Conservation (phyloP, 75 land plant species). For the Ceratopteris richardii region DNA sequence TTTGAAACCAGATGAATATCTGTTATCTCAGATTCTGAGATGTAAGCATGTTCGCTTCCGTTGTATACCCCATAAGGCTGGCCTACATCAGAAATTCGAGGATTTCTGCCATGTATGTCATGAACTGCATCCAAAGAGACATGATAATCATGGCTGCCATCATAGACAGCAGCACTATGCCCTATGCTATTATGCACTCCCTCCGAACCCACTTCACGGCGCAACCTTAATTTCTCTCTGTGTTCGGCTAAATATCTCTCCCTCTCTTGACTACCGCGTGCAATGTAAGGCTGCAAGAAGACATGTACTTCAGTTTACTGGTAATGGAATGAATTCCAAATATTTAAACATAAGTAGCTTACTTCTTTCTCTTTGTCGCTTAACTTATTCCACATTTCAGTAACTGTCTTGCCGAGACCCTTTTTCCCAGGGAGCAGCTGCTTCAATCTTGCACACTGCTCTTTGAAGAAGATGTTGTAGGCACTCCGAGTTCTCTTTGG, state of each 20-base stretch:
- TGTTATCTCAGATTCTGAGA: not conserved
- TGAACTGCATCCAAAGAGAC: constrained; percentile 15
- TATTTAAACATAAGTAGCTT: not conserved
- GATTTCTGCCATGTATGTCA: not conserved
- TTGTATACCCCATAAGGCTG: not conserved
- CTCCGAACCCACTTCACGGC: not conserved
- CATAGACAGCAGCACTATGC: not conserved
- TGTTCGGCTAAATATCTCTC: constrained; percentile 14
- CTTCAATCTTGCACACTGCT: constrained; percentile 14
- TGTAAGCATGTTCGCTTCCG: not conserved
- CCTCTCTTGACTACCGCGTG: constrained; percentile 7
- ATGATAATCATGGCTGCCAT: constrained; percentile 16
- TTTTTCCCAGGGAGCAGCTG: constrained; percentile 4
- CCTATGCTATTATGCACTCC: not conserved
- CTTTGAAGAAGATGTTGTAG: constrained; percentile 18
- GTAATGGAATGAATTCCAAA: not conserved
- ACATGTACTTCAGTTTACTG: not conserved
- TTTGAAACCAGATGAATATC: constrained; percentile 1
- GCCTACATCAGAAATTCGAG: not conserved
- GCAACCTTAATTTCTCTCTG: constrained; percentile 9
- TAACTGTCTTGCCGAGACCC: constrained; percentile 11
- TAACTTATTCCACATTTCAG: constrained; percentile 18
- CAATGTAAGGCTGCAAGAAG: constrained; percentile 16
- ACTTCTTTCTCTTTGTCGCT: constrained; percentile 17
- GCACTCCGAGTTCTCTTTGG: constrained; percentile 11